Evolutionary conservation across 2,329 filamentous ascomycete genomes (phyloP).

Genomic region (Tolypocladium tropicale): DNA sequence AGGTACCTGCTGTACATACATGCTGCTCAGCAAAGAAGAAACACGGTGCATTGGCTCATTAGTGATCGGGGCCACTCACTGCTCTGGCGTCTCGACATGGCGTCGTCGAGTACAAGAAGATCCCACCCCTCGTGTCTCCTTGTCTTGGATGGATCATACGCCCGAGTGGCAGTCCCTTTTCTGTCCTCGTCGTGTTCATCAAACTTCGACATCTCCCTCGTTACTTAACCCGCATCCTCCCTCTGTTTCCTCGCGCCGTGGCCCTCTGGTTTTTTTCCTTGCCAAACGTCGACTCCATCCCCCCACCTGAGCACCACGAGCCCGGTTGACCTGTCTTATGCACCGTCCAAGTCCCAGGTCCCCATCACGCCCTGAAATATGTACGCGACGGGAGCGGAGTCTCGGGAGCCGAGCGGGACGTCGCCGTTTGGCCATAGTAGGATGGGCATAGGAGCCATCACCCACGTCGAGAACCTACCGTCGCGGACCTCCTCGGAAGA

Average conservation of each 20-base stretch:
- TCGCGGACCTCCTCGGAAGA: conserved; percentile 12
- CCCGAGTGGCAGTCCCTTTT: conserved; percentile 8
- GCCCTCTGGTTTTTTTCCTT: background rate
- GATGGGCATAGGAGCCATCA: conserved; percentile 12
- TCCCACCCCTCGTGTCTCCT: conserved; percentile 13
- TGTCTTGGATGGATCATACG: conserved; percentile 12
- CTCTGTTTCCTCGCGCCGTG: conserved; percentile 8
- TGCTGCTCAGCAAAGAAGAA: conserved; percentile 17
- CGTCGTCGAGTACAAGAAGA: conserved; percentile 20
- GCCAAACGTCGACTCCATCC: background rate
- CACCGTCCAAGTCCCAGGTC: background rate
- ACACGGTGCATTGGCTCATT: conserved; percentile 16
- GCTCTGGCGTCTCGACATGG: conserved; percentile 14
- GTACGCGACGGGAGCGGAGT: conserved; percentile 5
- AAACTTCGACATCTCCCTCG: conserved; percentile 14
- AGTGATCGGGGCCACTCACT: conserved; percentile 9
- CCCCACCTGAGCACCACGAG: background rate
- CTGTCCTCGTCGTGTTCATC: conserved; percentile 11
- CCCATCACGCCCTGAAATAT: conserved; percentile 2
- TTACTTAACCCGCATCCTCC: conserved; percentile 11
- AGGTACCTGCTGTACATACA: no score
- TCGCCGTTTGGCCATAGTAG: conserved; percentile 6
- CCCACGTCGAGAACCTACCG: conserved; percentile 7
- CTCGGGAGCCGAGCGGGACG: conserved; percentile 6
- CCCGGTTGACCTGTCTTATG: conserved; percentile 6